phyloP scores from a whole-genome alignment of 768 basidiomycete species.

The Amylocystis lapponica region DNA sequence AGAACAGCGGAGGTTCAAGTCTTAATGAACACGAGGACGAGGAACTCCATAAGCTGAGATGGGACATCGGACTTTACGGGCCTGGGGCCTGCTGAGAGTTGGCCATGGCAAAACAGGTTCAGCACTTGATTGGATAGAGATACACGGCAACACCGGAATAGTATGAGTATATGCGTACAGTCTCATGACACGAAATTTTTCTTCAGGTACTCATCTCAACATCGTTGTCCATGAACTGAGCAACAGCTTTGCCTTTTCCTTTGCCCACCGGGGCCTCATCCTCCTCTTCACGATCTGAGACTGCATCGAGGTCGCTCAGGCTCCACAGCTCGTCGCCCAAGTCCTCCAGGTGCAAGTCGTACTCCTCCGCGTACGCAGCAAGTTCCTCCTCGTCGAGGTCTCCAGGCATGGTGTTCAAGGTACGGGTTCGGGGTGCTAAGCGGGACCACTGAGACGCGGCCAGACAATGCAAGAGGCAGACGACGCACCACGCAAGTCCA shows the following conservation, averaged over 20 bases:
- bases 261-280: conserved; percentile 7
- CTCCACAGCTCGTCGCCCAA: conserved; percentile 20
- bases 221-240: conserved; percentile 1
- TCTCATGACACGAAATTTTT: no score
- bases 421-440: conserved; percentile 1
- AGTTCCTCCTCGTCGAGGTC: conserved; percentile 55
- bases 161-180: no score
- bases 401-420: conserved; percentile 29
- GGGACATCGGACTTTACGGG: no score
- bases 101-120: no score
- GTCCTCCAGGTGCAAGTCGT: conserved; percentile 25
- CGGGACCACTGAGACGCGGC: neutral
- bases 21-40: no score
- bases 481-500: conserved; percentile 40
- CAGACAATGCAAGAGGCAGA: neutral
- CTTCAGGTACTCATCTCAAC: conserved; percentile 2
- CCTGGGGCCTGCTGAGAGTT: no score
- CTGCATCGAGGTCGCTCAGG: conserved; percentile 23
- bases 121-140: no score
- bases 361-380: conserved; percentile 53
- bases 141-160: no score
- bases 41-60: no score
- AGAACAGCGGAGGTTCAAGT: no score
- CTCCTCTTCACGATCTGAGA: conserved; percentile 9
- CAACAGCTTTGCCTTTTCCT: conserved; percentile 1